These are phyloP conservation scores for Kurtzmaniella cleridarum DNA, from an alignment of 805 yeast species.

Conservation along the genomic window DNA sequence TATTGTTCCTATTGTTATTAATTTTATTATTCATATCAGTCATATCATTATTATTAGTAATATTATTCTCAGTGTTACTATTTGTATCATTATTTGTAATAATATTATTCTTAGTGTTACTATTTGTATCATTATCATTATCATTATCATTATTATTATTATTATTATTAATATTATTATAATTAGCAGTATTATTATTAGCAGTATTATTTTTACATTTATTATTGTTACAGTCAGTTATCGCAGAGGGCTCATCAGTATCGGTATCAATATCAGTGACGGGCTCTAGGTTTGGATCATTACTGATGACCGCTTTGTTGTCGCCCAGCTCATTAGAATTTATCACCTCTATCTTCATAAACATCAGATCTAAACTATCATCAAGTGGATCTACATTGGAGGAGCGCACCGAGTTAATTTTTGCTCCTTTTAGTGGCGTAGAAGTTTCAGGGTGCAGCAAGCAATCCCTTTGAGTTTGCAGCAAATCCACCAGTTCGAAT, in stretches of 20 bases:
- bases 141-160: neutral
- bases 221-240: neutral
- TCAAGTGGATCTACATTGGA: slow-evolving; percentile 18
- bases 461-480: neutral
- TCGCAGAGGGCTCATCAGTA: slow-evolving; percentile 2
- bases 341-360: slow-evolving; percentile 6
- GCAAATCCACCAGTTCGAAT: slow-evolving; percentile 1
- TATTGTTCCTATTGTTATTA: no score
- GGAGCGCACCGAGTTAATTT: neutral
- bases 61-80: no score
- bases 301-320: neutral
- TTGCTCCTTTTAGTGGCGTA: no score
- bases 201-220: no score
- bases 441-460: no score
- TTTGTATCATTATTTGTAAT: no score
- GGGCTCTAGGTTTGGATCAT: slow-evolving; percentile 2
- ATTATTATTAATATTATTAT: neutral
- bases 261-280: slow-evolving; percentile 10
- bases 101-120: no score
- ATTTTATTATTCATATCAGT: no score
- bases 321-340: neutral
- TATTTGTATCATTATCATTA: neutral
- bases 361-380: slow-evolving; percentile 15
- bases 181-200: slow-evolving; percentile 9
- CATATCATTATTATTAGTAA: no score